Base-by-base conservation (phyloP, 345 rosid genomes). In the Viola odorata region DNA sequence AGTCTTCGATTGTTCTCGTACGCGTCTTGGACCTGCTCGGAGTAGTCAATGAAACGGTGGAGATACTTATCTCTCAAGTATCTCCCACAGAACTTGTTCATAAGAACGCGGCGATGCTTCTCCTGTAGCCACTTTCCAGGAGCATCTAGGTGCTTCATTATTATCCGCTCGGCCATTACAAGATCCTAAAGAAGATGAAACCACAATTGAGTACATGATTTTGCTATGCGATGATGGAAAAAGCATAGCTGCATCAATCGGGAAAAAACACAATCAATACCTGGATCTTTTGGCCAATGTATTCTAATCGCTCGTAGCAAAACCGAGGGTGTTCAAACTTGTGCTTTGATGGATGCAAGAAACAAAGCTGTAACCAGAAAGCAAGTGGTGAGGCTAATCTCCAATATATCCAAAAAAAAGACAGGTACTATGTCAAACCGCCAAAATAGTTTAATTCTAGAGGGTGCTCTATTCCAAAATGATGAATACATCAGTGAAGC, bases 261-360 rank as follows among this genome's bases (percentile, higher is more conserved):
- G 14, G 6, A 64, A 37, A 5, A 8, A 7, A 53, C 7, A 66
- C 45, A 58, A 54, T 50, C 12, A 8, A 58, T 75, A 91, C 98
- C 92, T 91, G 99, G 68, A 87, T 87, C 85, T 89, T 94, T 66
- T 89, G 99, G 73, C 99, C 97, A 3, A 94, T 80, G 7, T 84
- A 89, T 72, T 94, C 99, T 51, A 94, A 57, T 41, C 91, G 78
- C 76, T 89, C 97, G 8, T 72, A 85, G 76, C 96, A 85, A 74
- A 94, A 94, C 56, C 96, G 87, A 45, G 99, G 97, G 71, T 89
- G 99, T 56, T 87, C 95, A 53, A 84, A 89, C 81, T 89, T 94
- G 75, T 86, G 69, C 60, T 89, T 94, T 56, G 99, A 94, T 51
- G 99, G 99, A 71, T 94, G 99, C 84, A 94, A 59, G 84, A 94